Base-by-base conservation (phyloP, 2,329 filamentous ascomycete species). In the Pseudonectria foliicola region DNA sequence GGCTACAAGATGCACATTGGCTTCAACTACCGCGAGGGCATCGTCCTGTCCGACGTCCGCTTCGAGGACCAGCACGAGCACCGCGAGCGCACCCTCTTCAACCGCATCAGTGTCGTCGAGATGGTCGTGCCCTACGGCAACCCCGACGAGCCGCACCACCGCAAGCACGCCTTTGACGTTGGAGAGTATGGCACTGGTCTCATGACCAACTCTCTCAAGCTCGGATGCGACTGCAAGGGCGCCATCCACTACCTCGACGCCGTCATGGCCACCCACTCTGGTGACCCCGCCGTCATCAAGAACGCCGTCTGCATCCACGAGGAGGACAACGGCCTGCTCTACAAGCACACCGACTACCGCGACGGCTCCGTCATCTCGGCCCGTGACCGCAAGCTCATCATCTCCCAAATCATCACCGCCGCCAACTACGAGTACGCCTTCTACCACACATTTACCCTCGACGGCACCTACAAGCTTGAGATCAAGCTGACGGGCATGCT, bases 191-290 rank as follows among this genome's bases (percentile, higher is more conserved):
- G 85, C 25, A 83, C 80, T 24, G 85, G 85, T 10, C 87, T 88
- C 59, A 87, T 89, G 84, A 85, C 84, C 42, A 89, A 89, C 62
- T 83, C 77, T 26, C 68, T 90, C n/a, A 70, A 79, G 10, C 65
- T 89, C 6, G 84, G 85, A 32, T 89, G 85, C 52, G 85, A 90
- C 60, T 94, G 87, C 71, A 92, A 93, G 62, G 87, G 87, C 10
- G 78, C 81, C 1, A 95, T 95, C 51, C 85, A 92, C 59, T 95
- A 95, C 58, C 77, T 95, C 59, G 86, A 94, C 51, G 87, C 86
- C 5, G 76, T 83, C 23, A 93, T 95, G 59, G 84, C 89, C 33
- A 89, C 88, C 41, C 73, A 78, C n/a, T 74, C 77, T 4, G 89
- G 89, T 29, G 73, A 75, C n/a, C 70, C 84, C 13, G 80, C 80